Evolutionary conservation across 805 yeast species (phyloP), one percentile per base, ranked within the genome.

Genomic region (Metschnikowia similis): DNA sequence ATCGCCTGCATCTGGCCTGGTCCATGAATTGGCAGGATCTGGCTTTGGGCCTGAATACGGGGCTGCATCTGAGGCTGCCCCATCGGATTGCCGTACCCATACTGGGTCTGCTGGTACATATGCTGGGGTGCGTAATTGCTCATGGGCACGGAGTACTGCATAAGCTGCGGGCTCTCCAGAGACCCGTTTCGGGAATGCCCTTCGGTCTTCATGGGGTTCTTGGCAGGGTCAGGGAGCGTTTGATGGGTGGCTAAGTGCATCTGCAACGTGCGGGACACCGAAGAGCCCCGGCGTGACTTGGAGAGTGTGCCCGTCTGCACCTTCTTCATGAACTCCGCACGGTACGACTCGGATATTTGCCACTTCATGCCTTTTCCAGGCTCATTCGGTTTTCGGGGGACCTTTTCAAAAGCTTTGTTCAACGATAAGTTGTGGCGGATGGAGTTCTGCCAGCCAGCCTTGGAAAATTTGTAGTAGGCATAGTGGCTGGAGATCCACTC

Each of bases 361-460:
- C 99, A 94, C 70, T 94, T 94, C 96, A 94, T 92, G 56, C 99
- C 98, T 67, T 94, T 94, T 14, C 99, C 99, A 0, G 98, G 97
- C 70, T 94, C 98, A 66, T 89, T 86, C 30, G 96, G 91, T 64
- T 87, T 81, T 62, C 99, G 79, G 37, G 98, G 97, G 21, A 92
- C 97, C 70, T 94, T 94, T 62, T 92, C 98, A 71, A 94, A 94
- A 13, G 99, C 98, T 72, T 92, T 94, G 69, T 94, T 94, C 52
- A 94, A 75, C 2, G 97, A 90, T 48, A 94, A 72, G 66, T 94
- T 94, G 69, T 94, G 99, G 59, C 99, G 83, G 58, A 94, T 92
- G 6, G 97, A 90, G 70, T 94, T 94, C 71, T 94, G 99, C 99
- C 99, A 94, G 35, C 99, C 99, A 8, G 96, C 85, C 67, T 88